phyloP scores from a whole-genome alignment of 2,329 filamentous ascomycete genomes.

The Calonectria pseudoreteaudii region DNA sequence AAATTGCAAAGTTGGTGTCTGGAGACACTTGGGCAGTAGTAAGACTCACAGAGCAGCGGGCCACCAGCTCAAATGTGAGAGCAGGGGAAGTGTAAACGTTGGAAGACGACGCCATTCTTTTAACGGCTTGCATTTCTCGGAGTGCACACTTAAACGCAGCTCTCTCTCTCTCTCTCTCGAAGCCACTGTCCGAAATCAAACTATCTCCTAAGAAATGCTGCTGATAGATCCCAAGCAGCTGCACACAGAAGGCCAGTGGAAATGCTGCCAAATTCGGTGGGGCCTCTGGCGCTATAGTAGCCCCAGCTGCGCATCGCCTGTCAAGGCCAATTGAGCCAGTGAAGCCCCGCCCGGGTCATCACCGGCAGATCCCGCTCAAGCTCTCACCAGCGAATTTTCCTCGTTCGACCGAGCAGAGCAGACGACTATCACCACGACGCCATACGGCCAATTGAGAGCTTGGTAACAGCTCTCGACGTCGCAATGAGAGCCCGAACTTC shows the following conservation, averaged over 20 bases:
- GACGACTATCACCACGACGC: slow-evolving; percentile 36
- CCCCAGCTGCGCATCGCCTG: slow-evolving; percentile 1
- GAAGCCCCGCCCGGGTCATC: slow-evolving; percentile 45
- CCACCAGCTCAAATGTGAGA: slow-evolving; percentile 81
- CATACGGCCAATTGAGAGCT: slow-evolving; percentile 47
- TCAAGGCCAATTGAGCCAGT: slow-evolving; percentile 34
- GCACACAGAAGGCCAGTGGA: slow-evolving; percentile 19
- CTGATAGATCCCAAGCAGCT: slow-evolving; percentile 19
- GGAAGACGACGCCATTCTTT: slow-evolving; percentile 60
- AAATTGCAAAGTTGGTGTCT: neutral
- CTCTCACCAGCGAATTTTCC: slow-evolving; percentile 47
- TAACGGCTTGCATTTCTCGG: slow-evolving; percentile 47
- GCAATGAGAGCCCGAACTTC: slow-evolving; percentile 55
- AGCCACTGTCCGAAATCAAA: slow-evolving; percentile 16
- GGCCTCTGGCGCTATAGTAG: slow-evolving; percentile 23
- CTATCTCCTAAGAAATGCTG: slow-evolving; percentile 17
- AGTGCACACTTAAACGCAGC: neutral
- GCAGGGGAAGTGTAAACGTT: slow-evolving; percentile 71
- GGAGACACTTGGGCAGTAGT: neutral
- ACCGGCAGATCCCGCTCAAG: slow-evolving; percentile 43
- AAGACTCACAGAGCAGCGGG: slow-evolving; percentile 84
- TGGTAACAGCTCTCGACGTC: slow-evolving; percentile 40
- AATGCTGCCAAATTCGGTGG: slow-evolving; percentile 36
- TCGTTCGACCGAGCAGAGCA: slow-evolving; percentile 26
- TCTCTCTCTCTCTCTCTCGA: slow-evolving; percentile 20